Evolutionary conservation across 2,329 filamentous ascomycete genomes (phyloP).

Genomic region (Pseudocercospora eumusae): DNA sequence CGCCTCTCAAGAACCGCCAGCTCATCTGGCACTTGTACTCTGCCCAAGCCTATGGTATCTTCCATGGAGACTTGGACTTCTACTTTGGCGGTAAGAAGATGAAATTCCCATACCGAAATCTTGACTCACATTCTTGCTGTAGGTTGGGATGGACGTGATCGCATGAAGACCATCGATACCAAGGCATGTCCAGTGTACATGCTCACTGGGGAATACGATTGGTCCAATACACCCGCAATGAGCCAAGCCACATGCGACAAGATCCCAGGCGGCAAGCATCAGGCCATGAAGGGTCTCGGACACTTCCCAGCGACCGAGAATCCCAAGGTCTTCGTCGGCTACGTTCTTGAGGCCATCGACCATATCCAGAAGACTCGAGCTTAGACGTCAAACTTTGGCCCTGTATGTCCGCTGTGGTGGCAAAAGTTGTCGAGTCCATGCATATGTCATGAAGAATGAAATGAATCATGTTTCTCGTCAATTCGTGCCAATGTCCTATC

Average conservation of each 20-base stretch:
- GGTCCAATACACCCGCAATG: slow-evolving; percentile 52
- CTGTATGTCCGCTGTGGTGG: not conserved
- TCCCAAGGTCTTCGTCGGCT: slow-evolving; percentile 38
- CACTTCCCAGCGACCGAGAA: slow-evolving; percentile 53
- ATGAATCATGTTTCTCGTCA: not conserved
- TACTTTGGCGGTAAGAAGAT: slow-evolving; percentile 45
- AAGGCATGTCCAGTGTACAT: slow-evolving; percentile 55
- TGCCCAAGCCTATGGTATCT: slow-evolving; percentile 54
- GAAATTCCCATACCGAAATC: not conserved
- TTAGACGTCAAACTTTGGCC: slow-evolving; percentile 1
- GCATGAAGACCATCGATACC: slow-evolving; percentile 47
- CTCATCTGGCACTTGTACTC: slow-evolving; percentile 55
- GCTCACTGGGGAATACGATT: slow-evolving; percentile 55
- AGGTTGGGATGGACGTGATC: slow-evolving; percentile 52
- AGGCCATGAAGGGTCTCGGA: slow-evolving; percentile 49
- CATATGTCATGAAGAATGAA: not conserved
- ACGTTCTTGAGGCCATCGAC: slow-evolving; percentile 39
- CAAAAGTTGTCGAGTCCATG: not conserved
- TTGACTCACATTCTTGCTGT: not conserved
- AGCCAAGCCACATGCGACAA: slow-evolving; percentile 50
- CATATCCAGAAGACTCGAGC: slow-evolving; percentile 36
- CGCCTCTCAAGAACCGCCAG: slow-evolving; percentile 48
- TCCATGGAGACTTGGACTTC: slow-evolving; percentile 56
- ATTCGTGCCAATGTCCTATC: not conserved
- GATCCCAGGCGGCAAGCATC: slow-evolving; percentile 49